Evolutionary conservation across 2,329 filamentous ascomycete genomes (phyloP).

Genomic region (Fusarium xylarioides): DNA sequence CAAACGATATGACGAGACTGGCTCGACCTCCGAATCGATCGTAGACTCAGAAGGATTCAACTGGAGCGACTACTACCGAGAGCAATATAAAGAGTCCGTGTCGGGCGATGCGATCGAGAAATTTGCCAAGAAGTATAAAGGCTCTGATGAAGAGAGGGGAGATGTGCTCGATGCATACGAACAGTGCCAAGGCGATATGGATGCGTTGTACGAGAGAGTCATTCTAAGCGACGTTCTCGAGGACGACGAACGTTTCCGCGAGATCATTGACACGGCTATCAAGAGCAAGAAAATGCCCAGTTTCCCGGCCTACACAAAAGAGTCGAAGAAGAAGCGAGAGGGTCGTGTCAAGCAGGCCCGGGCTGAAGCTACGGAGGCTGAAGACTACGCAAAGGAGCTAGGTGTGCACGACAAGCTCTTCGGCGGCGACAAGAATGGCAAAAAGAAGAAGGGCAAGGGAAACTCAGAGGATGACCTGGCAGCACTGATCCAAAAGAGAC

Average conservation of each 20-base stretch:
- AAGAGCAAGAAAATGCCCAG: slow-evolving; percentile 70
- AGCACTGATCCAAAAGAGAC: slow-evolving; percentile 78
- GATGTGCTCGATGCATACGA: slow-evolving; percentile 83
- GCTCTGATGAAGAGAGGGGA: slow-evolving; percentile 82
- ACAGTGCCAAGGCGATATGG: slow-evolving; percentile 77
- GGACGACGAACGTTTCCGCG: slow-evolving; percentile 86
- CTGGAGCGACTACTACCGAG: slow-evolving; percentile 89
- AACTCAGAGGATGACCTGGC: slow-evolving; percentile 66
- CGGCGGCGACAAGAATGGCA: slow-evolving; percentile 59
- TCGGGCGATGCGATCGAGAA: slow-evolving; percentile 77
- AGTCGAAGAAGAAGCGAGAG: slow-evolving; percentile 72
- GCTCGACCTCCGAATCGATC: slow-evolving; percentile 85
- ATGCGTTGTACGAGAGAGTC: slow-evolving; percentile 78
- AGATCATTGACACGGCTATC: slow-evolving; percentile 85
- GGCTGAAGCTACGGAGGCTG: slow-evolving; percentile 76
- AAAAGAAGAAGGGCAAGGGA: slow-evolving; percentile 51
- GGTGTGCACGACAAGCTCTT: slow-evolving; percentile 78
- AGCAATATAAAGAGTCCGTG: slow-evolving; percentile 82
- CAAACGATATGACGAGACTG: slow-evolving; percentile 87
- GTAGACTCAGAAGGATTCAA: slow-evolving; percentile 82
- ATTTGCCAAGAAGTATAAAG: slow-evolving; percentile 82
- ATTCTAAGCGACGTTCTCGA: slow-evolving; percentile 86
- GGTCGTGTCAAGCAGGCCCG: slow-evolving; percentile 68
- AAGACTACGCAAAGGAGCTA: slow-evolving; percentile 77
- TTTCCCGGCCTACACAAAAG: slow-evolving; percentile 75